Percentiles rank a stretch among this genome's conserved stretches.
Evolutionary conservation across 2,329 filamentous ascomycete species (phyloP).

Genomic region (Chaetomium globosum): DNA sequence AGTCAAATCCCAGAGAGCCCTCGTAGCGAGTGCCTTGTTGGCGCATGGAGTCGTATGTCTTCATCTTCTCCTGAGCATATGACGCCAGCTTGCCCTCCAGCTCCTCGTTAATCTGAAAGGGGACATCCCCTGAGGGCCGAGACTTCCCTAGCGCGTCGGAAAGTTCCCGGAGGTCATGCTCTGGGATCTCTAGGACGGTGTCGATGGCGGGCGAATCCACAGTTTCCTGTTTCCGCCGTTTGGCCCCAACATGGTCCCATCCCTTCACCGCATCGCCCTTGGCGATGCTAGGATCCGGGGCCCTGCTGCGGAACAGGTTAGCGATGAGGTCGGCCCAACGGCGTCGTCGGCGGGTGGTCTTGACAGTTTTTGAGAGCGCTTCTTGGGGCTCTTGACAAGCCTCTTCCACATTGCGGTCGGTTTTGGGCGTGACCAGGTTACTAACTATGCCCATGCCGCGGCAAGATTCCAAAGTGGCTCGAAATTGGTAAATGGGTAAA

Average conservation of each 20-base stretch:
- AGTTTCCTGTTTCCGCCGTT: slow-evolving; percentile 3
- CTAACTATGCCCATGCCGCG: slow-evolving; percentile 26
- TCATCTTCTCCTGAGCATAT: slow-evolving; percentile 4
- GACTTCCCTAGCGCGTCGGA: background rate
- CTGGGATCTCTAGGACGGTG: background rate
- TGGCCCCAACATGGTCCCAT: slow-evolving; percentile 6
- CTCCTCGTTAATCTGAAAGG: background rate
- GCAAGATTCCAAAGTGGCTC: background rate
- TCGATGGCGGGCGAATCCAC: slow-evolving; percentile 12
- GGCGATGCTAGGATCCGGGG: slow-evolving; percentile 6
- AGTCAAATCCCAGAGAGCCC: slow-evolving; percentile 29
- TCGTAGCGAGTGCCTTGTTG: slow-evolving; percentile 18
- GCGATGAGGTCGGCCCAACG: slow-evolving; percentile 20
- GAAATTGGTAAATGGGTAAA: background rate
- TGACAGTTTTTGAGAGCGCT: slow-evolving; percentile 31
- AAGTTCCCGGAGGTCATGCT: slow-evolving; percentile 9
- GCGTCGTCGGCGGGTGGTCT: slow-evolving; percentile 25
- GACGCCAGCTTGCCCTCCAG: slow-evolving; percentile 10
- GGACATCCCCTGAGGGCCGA: background rate
- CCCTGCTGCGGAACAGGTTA: slow-evolving; percentile 29
- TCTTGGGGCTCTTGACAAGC: slow-evolving; percentile 27
- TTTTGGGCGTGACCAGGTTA: slow-evolving; percentile 18
- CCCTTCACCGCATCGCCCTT: slow-evolving; percentile 9
- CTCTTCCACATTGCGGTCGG: slow-evolving; percentile 27
- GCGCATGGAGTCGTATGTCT: slow-evolving; percentile 24